Evolutionary conservation across 176 grass and related monocot genomes (phyloP).

Genomic region (Oryza brachyantha): DNA sequence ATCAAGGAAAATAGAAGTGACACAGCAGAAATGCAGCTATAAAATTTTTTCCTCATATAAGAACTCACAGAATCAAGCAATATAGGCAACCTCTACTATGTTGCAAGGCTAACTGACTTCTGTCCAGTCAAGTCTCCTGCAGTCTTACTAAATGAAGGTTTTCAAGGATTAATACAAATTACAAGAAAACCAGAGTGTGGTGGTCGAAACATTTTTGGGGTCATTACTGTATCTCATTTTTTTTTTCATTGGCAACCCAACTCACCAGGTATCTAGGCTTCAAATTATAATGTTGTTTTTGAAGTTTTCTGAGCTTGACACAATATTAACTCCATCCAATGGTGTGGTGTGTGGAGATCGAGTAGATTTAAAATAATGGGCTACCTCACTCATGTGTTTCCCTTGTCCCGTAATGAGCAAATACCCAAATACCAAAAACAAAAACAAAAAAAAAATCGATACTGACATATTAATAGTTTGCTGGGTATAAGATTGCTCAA

Average conservation of each 20-base stretch:
- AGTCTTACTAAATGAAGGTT: neutral
- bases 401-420: neutral
- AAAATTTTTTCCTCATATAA: slow-evolving; percentile 11
- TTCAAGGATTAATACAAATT: slow-evolving; percentile 3
- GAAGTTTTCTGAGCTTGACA: neutral
- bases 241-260: neutral
- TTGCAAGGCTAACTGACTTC: slow-evolving; percentile 20
- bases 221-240: neutral
- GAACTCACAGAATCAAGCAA: slow-evolving; percentile 11
- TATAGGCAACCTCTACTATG: neutral
- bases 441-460: neutral
- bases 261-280: neutral
- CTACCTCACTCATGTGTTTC: neutral
- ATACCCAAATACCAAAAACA: neutral
- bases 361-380: neutral
- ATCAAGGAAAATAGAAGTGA: slow-evolving; percentile 25
- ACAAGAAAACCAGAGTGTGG: neutral
- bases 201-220: neutral
- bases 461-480: neutral
- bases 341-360: neutral
- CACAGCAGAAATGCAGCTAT: neutral
- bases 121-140: neutral
- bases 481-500: neutral
- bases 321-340: slow-evolving; percentile 1
- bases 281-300: neutral